A percentile compares a stretch with the other conserved stretches of the same genome.
phyloP scores from a whole-genome alignment of 306 rosid species.

The Cucumis melo region DNA sequence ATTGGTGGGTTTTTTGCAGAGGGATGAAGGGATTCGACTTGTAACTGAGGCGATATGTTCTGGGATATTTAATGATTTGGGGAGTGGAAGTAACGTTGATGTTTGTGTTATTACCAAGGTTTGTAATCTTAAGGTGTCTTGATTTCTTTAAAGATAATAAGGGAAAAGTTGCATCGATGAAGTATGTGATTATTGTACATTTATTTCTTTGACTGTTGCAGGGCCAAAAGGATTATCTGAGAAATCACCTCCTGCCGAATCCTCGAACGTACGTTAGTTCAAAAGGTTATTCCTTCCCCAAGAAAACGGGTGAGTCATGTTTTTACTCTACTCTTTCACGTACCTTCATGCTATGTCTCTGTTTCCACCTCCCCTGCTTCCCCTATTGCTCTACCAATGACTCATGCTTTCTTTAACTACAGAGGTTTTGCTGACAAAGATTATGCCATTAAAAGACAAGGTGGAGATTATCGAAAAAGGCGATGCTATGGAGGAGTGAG shows the following conservation, averaged over 20 bases:
- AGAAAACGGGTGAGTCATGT: conserved; percentile 58
- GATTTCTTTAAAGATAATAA: background rate
- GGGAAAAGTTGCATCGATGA: background rate
- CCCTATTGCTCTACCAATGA: background rate
- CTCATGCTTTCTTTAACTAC: conserved; percentile 18
- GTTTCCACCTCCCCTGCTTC: background rate
- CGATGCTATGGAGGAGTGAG: conserved; percentile 87
- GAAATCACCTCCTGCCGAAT: conserved; percentile 76
- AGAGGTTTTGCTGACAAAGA: conserved; percentile 82
- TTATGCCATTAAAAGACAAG: conserved; percentile 54
- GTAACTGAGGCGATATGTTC: conserved; percentile 78
- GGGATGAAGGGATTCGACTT: conserved; percentile 65
- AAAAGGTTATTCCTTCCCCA: conserved; percentile 49
- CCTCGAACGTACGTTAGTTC: conserved; percentile 75
- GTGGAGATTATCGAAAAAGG: conserved; percentile 56
- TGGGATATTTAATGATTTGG: conserved; percentile 91
- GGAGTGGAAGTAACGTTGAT: conserved; percentile 95
- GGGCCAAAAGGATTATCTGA: conserved; percentile 79
- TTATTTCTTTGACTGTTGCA: conserved; percentile 12
- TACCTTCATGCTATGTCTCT: background rate
- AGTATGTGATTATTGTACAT: conserved; percentile 4
- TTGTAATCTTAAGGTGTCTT: conserved; percentile 4
- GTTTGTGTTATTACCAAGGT: conserved; percentile 95
- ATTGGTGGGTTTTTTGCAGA: conserved; percentile 20
- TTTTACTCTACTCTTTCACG: background rate